Conservation (phyloP, 345 rosid species). For the Euphorbia lathyris region DNA sequence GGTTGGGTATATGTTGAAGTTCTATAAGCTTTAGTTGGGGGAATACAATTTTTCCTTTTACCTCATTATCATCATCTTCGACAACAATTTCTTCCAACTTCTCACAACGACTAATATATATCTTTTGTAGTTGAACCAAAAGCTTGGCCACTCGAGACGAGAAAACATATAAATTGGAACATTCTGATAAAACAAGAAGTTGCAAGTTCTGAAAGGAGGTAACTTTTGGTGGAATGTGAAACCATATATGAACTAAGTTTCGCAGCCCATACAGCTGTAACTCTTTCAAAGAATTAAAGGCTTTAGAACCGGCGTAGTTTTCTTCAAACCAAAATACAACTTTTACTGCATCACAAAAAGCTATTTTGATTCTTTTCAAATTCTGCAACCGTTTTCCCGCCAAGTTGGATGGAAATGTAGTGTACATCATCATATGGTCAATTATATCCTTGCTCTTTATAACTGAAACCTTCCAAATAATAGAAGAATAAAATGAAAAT, state of each 20-base stretch:
- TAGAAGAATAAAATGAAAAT: too few species aligned
- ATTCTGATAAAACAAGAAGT: neutral
- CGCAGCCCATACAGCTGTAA: neutral
- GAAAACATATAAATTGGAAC: neutral
- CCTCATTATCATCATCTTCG: neutral
- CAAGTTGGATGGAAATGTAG: neutral
- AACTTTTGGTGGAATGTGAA: neutral
- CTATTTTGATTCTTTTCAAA: neutral
- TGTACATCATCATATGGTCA: neutral
- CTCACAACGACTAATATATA: neutral
- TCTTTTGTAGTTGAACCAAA: neutral
- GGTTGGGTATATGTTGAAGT: neutral
- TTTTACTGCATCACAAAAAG: neutral
- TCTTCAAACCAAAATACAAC: neutral
- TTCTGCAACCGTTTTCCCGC: neutral
- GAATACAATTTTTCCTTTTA: neutral
- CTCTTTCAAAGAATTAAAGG: neutral
- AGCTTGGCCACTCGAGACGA: neutral
- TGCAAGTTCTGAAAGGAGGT: neutral
- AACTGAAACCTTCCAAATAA: neutral
- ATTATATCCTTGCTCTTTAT: neutral
- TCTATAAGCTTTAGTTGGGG: neutral
- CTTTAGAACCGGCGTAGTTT: neutral
- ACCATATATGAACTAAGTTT: neutral
- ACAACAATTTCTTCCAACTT: neutral